phyloP scores from a whole-genome alignment of 2,329 filamentous ascomycete genomes.

The Colletotrichum orbiculare region DNA sequence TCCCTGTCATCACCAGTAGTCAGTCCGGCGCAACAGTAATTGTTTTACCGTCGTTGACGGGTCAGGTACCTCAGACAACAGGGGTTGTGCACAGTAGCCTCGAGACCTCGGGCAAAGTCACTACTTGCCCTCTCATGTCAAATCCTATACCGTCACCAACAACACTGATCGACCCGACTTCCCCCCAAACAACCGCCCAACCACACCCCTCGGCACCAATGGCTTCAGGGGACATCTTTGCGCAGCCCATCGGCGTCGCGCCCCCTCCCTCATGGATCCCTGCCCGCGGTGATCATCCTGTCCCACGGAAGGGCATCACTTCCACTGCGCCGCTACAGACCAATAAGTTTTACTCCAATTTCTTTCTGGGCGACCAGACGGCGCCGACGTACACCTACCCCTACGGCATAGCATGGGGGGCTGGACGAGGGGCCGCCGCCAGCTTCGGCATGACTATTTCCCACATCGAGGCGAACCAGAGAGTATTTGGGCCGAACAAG shows the following conservation, averaged over 20 bases:
- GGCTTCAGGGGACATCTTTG: conserved; percentile 63
- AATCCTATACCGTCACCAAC: conserved; percentile 51
- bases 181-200: conserved; percentile 1
- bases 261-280: conserved; percentile 61
- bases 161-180: conserved; percentile 42
- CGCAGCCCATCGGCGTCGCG: conserved; percentile 62
- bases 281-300: conserved; percentile 67
- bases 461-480: conserved; percentile 75
- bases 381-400: conserved; percentile 80
- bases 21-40: conserved; percentile 42
- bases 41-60: conserved; percentile 44
- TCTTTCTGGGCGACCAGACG: conserved; percentile 80
- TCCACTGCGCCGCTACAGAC: conserved; percentile 68
- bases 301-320: conserved; percentile 62
- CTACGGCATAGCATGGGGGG: conserved; percentile 76
- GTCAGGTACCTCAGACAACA: conserved; percentile 45
- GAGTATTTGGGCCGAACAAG: conserved; percentile 72
- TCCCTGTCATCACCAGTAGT: conserved; percentile 41
- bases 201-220: conserved; percentile 37
- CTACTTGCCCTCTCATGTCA: conserved; percentile 43
- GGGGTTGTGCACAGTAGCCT: conserved; percentile 43
- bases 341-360: conserved; percentile 86
- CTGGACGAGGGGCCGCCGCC: conserved; percentile 68
- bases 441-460: conserved; percentile 85
- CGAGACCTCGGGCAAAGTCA: conserved; percentile 38